These are phyloP conservation scores for Colletotrichum destructivum DNA, from an alignment of 2,329 filamentous ascomycete genomes.

Conservation along the genomic window DNA sequence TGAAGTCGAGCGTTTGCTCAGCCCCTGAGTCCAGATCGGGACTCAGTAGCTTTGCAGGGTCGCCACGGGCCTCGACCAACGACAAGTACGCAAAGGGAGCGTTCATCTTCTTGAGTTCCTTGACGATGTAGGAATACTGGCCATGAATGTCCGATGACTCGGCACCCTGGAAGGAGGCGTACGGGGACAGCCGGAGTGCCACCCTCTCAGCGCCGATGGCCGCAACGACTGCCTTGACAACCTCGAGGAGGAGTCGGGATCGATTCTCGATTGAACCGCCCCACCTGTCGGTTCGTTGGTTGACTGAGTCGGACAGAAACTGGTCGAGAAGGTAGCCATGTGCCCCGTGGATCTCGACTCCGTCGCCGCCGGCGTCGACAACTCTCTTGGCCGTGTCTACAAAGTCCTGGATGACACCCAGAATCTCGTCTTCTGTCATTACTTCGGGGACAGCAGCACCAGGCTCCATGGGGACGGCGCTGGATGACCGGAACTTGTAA, in stretches of 20 bases:
- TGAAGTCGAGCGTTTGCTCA: constrained; percentile 49
- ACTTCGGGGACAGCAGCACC: constrained; percentile 61
- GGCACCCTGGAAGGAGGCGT: constrained; percentile 47
- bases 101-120: constrained; percentile 47
- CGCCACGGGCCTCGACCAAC: constrained; percentile 49
- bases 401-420: constrained; percentile 70
- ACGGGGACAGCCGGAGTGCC: constrained; percentile 57
- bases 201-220: constrained; percentile 51
- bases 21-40: constrained; percentile 54
- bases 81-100: constrained; percentile 48
- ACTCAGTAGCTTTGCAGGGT: constrained; percentile 48
- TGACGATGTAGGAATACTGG: constrained; percentile 47
- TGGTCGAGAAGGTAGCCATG: constrained; percentile 73
- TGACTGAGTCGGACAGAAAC: constrained; percentile 61
- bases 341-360: constrained; percentile 69
- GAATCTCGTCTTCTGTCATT: constrained; percentile 75
- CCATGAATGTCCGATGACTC: constrained; percentile 44
- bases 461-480: constrained; percentile 23
- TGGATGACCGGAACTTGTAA: constrained; percentile 27
- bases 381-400: constrained; percentile 64
- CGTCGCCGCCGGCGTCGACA: constrained; percentile 74
- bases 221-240: constrained; percentile 52
- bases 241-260: constrained; percentile 61
- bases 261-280: constrained; percentile 66
- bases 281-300: constrained; percentile 64